Base-by-base conservation (phyloP, 306 rosid genomes). In the Vachellia collinsii region DNA sequence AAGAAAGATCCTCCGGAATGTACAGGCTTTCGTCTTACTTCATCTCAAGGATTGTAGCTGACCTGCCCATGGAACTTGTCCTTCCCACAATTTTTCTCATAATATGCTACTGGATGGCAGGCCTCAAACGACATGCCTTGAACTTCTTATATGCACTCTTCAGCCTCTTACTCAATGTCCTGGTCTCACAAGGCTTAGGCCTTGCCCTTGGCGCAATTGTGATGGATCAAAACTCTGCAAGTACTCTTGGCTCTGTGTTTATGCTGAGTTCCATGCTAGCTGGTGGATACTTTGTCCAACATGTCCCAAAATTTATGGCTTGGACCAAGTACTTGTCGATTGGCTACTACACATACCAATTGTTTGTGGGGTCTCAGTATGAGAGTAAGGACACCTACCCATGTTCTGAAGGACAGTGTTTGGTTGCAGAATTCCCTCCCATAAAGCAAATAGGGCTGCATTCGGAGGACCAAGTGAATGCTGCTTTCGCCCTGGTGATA, bases 1-100 rank as follows among this genome's bases (percentile, higher is more conserved):
- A 90, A 75, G 97, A 93, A 77, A 73, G 97, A 59, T 82, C 91
- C 16, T 91, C 93, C 0, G 93, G 97, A 71, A 91, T 87, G 86
- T 91, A 93, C 76, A 74, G 91, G 9, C 94, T 91, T 13, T 91
- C 97, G 8, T 89, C 98, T 22, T 93, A 90, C 82, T 90, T 88
- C 87, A 54, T 88, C 58, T 86, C 94, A 50, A 88, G 84, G 37
- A 78, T 74, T 6, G 77, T 76, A 12, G 90, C 84, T 1, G 94
- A 91, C 63, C 90, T 93, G 51, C 93, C 97, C 3, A 93, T 91
- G 91, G 98, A 90, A 43, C 93, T 91, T 6, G 68, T 79, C 68
- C 93, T 93, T 3, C 94, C 98, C 29, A 85, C 90, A 8, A 4
- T 62, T 3, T 91, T 87, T 46, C 66, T 88, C 36, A 46, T 48